Evolutionary conservation across 495 filamentous ascomycete genomes (phyloP), one percentile per base, ranked within the genome.

Genomic region (Xylaria sp.): DNA sequence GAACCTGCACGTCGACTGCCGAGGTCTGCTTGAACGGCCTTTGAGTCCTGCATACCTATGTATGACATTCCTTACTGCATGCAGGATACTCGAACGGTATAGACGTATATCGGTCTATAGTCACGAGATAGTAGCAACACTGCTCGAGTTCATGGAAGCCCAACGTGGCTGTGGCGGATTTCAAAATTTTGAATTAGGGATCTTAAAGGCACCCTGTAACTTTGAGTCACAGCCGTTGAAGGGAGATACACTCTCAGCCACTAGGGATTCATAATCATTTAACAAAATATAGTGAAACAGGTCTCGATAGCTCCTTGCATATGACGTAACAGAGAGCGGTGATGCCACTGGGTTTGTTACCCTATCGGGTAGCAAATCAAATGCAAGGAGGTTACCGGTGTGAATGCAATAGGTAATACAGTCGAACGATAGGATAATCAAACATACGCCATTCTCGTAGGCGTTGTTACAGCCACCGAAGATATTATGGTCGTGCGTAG

Each of bases 21-120:
- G 48, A 26, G 46, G n/a, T 21, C 14, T 55, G 33, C 48, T 55
- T 43, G 35, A 26, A 53, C n/a, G 44, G 62, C 64, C 40, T 53
- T 26, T 7, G 37, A 53, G 21, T 43, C 64, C 21, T 53, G 64
- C 21, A 55, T 43, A 55, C 57, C 35, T 24, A 41, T 7, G 29
- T 43, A n/a, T 43, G 9, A 26, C 19, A 0, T 55, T 26, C 6
- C 19, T 41, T 55, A 21, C 14, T 35, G 35, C 48, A 24, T 3
- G 31, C 12, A 31, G 33, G 17, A 17, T 33, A 48, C 21, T 55
- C 5, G 3, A 35, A 67, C 35, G 21, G 3, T 41, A 29, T 53
- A 12, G 35, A 41, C 11, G 19, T 66, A 5, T 21, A 4, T 40
- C 26, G 37, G 11, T 2, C 24, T 41, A 11, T 43, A 17, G 59